These are phyloP conservation scores for Phialocephala sp. DNA, from an alignment of 2,329 filamentous ascomycete genomes.

Conservation along the genomic window DNA sequence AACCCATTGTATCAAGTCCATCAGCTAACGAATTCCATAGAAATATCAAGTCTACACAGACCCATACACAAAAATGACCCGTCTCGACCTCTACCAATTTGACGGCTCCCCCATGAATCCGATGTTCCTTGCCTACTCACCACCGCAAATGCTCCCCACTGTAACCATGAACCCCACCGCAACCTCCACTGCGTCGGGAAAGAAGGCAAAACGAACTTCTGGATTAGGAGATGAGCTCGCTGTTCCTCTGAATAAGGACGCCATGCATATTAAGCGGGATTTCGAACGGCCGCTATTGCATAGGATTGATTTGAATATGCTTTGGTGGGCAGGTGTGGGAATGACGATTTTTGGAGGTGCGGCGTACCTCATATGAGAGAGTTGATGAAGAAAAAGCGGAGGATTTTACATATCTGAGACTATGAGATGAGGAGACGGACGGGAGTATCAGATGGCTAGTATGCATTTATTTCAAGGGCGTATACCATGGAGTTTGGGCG, in stretches of 20 bases:
- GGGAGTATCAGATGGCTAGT: not conserved
- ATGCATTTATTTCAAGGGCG: not conserved
- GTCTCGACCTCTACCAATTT: slow-evolving; percentile 67
- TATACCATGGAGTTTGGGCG: slow-evolving; percentile 7
- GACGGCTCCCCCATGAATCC: slow-evolving; percentile 71
- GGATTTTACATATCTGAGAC: slow-evolving; percentile 29
- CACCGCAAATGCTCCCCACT: slow-evolving; percentile 74
- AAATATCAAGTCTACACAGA: slow-evolving; percentile 55
- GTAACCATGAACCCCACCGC: slow-evolving; percentile 64
- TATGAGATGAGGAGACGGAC: not conserved
- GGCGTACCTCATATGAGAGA: slow-evolving; percentile 41
- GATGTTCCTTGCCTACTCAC: slow-evolving; percentile 67
- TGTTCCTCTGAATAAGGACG: slow-evolving; percentile 46
- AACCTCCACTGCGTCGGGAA: slow-evolving; percentile 45
- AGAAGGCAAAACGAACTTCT: slow-evolving; percentile 45
- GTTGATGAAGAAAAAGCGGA: slow-evolving; percentile 5
- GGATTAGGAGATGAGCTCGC: slow-evolving; percentile 42
- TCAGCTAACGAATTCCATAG: slow-evolving; percentile 33
- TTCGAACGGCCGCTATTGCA: slow-evolving; percentile 30
- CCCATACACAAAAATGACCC: slow-evolving; percentile 63
- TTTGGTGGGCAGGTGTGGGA: slow-evolving; percentile 44
- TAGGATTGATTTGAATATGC: slow-evolving; percentile 37
- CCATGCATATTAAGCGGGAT: slow-evolving; percentile 40
- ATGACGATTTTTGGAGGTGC: slow-evolving; percentile 44
- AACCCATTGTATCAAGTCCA: not conserved